Evolutionary conservation across 345 rosid genomes (phyloP), one percentile per base, ranked within the genome.

Genomic region (Pistacia atlantica): DNA sequence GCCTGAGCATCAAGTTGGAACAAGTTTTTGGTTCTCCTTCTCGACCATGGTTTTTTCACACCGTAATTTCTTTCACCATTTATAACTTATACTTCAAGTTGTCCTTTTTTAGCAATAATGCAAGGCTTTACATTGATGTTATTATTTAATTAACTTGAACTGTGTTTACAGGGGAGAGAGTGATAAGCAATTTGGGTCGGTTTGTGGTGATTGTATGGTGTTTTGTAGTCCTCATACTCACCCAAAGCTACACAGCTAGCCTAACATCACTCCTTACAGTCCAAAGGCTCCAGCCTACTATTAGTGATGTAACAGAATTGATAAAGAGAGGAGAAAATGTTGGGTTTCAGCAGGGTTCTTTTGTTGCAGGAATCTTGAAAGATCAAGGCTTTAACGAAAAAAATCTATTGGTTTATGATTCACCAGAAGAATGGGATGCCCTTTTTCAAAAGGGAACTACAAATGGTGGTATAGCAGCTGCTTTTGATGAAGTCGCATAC

Each of bases 191-290:
- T 68, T 58, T 84, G 45, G 80, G 88, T 0, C 77, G 92, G 67
- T 0, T 77, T 3, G 79, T 93, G 77, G 78, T 87, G 46, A 56
- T 90, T 67, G 75, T 88, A 56, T 93, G 95, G 92, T 91, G 81
- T 22, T 90, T 92, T 13, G 80, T 89, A 8, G 93, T 93, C 2
- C 85, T 91, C 3, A 86, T 91, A 31, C 75, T 93, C 10, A 89
- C 86, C 0, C 93, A 90, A 57, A 89, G 93, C n/a, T 93, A 93
- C 80, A 86, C 98, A 0, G 98, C 97, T 11, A 90, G 86, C 65
- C 86, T 93, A 10, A 77, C 93, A 0, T 89, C 96, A 5, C 83
- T 87, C 16, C 66, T 92, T 3, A 89, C 93, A 0, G 84, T 90
- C 4, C 87, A 90, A 4, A 83, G 84, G 28, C 77, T 90, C 0